A percentile compares a stretch with the other conserved stretches of the same genome.
These are phyloP conservation scores for Suillus brevipes DNA, from an alignment of 768 basidiomycete genomes.

Conservation along the genomic window DNA sequence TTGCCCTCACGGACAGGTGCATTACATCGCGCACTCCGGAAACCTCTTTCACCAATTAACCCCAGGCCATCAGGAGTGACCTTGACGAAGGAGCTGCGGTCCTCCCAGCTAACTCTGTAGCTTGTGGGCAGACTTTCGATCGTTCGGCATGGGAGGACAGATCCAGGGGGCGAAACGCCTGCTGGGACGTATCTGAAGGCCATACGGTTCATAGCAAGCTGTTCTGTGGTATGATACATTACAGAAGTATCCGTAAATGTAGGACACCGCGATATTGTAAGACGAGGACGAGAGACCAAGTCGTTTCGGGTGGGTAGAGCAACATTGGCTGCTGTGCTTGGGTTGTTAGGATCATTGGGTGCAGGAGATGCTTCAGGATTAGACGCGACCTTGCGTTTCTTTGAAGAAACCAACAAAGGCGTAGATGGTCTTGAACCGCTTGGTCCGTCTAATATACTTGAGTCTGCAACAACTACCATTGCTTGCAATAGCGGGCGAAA, in stretches of 20 bases:
- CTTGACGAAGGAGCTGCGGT: conserved; percentile 78
- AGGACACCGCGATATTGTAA: conserved; percentile 75
- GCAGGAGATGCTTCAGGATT: conserved; percentile 51
- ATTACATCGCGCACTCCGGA: conserved; percentile 87
- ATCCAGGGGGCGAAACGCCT: conserved; percentile 63
- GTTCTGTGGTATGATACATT: conserved; percentile 65
- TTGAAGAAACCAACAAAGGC: conserved; percentile 23
- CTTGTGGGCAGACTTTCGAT: conserved; percentile 75
- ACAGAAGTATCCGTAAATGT: conserved; percentile 57
- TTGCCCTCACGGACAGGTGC: conserved; percentile 85
- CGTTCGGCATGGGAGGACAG: conserved; percentile 65
- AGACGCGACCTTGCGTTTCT: conserved; percentile 57
- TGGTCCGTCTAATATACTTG: not conserved
- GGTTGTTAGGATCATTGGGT: conserved; percentile 52
- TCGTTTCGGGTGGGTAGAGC: conserved; percentile 68
- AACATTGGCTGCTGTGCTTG: conserved; percentile 39
- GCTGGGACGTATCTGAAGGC: conserved; percentile 82
- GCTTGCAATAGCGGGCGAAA: not conserved
- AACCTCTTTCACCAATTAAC: conserved; percentile 83
- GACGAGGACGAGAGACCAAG: conserved; percentile 66
- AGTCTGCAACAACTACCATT: not conserved
- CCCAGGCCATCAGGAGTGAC: conserved; percentile 78
- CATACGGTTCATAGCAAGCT: conserved; percentile 70
- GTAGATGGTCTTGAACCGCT: conserved; percentile 26
- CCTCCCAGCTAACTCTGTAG: conserved; percentile 87